Conservation (phyloP, 768 basidiomycete species). For the Ramaria rubella region DNA sequence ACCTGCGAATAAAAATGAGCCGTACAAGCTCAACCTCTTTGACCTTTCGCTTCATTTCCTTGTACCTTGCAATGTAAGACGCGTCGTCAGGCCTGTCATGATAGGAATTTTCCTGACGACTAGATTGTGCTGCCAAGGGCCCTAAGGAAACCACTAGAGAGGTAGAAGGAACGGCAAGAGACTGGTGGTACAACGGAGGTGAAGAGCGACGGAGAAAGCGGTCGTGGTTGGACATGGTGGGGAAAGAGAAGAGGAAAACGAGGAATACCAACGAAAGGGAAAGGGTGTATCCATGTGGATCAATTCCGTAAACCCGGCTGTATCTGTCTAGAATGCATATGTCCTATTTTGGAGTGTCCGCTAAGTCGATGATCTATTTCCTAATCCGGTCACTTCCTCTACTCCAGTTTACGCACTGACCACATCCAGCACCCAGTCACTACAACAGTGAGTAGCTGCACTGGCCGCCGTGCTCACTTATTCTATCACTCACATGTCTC, state of each 20-base stretch:
- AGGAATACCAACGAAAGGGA: not conserved
- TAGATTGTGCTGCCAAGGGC: not conserved
- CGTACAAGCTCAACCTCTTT: conserved; percentile 77
- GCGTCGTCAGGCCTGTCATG: conserved; percentile 56
- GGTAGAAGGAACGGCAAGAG: not conserved
- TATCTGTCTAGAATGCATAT: conserved; percentile 8
- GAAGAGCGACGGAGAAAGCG: not conserved
- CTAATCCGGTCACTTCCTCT: conserved; percentile 7
- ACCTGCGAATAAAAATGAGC: conserved; percentile 18
- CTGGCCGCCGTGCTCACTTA: not conserved
- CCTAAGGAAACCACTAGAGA: not conserved
- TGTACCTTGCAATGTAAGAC: conserved; percentile 85
- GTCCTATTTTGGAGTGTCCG: not conserved
- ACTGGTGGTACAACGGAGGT: not conserved
- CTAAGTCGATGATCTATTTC: not conserved
- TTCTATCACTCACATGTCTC: not conserved
- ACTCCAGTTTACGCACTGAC: not conserved
- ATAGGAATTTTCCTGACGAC: not conserved
- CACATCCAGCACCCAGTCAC: not conserved
- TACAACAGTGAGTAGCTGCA: not conserved
- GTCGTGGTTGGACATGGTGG: not conserved
- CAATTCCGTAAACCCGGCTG: not conserved
- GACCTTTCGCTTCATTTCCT: conserved; percentile 81
- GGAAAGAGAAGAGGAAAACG: not conserved
- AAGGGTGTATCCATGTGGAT: conserved; percentile 3